A percentile compares a stretch with the other conserved stretches of the same genome.
Conservation (phyloP, 106 monocot genomes). For the Allium cepa region DNA sequence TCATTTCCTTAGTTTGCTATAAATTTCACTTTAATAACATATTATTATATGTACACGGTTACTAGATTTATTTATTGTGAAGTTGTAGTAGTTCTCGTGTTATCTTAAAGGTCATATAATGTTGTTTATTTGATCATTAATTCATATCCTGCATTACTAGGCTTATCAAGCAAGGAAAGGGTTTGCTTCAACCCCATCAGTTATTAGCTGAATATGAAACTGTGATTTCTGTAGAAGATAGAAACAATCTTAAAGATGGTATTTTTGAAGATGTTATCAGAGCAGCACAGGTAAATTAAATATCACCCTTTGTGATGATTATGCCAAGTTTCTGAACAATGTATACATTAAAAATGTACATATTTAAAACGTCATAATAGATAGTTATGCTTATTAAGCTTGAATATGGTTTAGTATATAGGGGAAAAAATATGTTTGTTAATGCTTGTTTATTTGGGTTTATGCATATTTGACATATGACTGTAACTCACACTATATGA, state of each 20-base stretch:
- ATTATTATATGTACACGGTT: too few species aligned
- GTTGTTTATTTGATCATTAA: too few species aligned
- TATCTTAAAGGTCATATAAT: too few species aligned
- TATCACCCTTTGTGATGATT: background rate
- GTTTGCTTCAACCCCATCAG: slow-evolving; percentile 13
- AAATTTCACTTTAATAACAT: background rate
- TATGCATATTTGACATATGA: background rate
- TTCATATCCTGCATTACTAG: background rate
- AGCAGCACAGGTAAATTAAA: slow-evolving; percentile 38
- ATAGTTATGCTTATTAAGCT: too few species aligned
- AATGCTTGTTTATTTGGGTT: too few species aligned
- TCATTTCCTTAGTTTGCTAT: background rate
- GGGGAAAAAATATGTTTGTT: too few species aligned
- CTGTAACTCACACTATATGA: background rate
- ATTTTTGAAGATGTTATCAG: slow-evolving; percentile 38
- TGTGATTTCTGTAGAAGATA: slow-evolving; percentile 12
- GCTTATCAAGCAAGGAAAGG: slow-evolving; percentile 14
- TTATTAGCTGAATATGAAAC: slow-evolving; percentile 11
- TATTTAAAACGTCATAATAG: too few species aligned
- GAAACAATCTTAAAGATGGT: slow-evolving; percentile 26
- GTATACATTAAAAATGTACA: too few species aligned
- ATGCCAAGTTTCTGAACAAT: too few species aligned
- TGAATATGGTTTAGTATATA: too few species aligned
- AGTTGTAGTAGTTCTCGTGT: too few species aligned
- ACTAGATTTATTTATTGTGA: too few species aligned